Conservation (phyloP, 768 basidiomycete genomes). For the Auriscalpium vulgare region DNA sequence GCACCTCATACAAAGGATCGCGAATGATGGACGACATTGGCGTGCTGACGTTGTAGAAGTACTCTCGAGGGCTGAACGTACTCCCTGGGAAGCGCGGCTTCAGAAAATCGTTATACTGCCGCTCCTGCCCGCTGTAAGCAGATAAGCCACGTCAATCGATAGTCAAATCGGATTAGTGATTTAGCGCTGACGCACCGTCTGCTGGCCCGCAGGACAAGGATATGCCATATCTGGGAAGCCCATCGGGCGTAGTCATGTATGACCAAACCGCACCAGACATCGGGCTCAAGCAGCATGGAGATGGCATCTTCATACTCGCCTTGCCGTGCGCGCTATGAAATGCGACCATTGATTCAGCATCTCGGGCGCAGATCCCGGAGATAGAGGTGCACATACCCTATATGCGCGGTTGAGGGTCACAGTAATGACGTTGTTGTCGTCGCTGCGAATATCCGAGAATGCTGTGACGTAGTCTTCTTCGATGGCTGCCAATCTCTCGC, state of each 20-base stretch:
- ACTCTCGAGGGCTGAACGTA: conserved; percentile 46
- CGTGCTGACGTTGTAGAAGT: conserved; percentile 37
- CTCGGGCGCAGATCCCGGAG: background rate
- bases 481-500: conserved; percentile 50
- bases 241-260: conserved; percentile 62
- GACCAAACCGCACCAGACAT: conserved; percentile 61
- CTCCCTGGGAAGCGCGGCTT: conserved; percentile 51
- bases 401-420: conserved; percentile 61
- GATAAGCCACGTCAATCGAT: conserved; percentile 1
- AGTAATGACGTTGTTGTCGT: conserved; percentile 55
- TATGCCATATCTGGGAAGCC: conserved; percentile 74
- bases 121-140: conserved; percentile 50
- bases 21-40: conserved; percentile 29
- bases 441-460: conserved; percentile 49
- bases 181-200: conserved; percentile 43
- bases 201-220: conserved; percentile 57
- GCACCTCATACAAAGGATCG: conserved; percentile 35
- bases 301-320: conserved; percentile 60
- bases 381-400: conserved; percentile 32
- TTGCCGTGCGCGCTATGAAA: conserved; percentile 52
- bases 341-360: background rate
- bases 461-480: conserved; percentile 67
- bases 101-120: conserved; percentile 59
- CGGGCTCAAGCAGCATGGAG: conserved; percentile 54
- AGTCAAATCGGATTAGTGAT: background rate